Evolutionary conservation across 345 rosid genomes (phyloP).

Genomic region (Salix caprea): DNA sequence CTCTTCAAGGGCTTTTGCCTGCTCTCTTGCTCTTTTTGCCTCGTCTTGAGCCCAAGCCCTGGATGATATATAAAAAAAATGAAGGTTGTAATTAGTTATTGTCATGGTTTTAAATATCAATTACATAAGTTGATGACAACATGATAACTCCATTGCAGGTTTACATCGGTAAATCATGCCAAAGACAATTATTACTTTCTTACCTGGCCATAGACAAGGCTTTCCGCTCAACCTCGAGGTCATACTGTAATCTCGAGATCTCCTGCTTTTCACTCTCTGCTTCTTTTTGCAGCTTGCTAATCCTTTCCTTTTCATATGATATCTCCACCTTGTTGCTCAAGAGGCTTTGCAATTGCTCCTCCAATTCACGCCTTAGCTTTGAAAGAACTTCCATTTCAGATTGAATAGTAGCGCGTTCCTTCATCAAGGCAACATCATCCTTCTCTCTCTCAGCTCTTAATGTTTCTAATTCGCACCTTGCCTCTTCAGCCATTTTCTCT

Average conservation of each 20-base stretch:
- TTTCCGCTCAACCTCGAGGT: slow-evolving; percentile 77
- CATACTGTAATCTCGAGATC: slow-evolving; percentile 62
- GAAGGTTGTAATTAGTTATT: background rate
- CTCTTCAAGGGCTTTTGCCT: slow-evolving; percentile 73
- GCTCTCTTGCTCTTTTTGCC: slow-evolving; percentile 77
- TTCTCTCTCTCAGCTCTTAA: slow-evolving; percentile 67
- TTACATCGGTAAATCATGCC: background rate
- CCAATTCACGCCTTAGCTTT: slow-evolving; percentile 58
- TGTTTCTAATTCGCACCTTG: slow-evolving; percentile 56
- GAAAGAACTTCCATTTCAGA: slow-evolving; percentile 82
- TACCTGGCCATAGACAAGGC: slow-evolving; percentile 91
- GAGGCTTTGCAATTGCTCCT: slow-evolving; percentile 69
- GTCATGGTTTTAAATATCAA: background rate
- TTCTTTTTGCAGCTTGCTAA: slow-evolving; percentile 52
- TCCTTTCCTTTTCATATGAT: slow-evolving; percentile 74
- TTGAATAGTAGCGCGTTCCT: slow-evolving; percentile 61
- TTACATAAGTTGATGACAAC: background rate
- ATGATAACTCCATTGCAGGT: background rate
- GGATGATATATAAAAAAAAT: slow-evolving; percentile 1
- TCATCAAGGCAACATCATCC: slow-evolving; percentile 55
- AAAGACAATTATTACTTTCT: background rate
- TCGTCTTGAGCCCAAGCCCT: slow-evolving; percentile 98
- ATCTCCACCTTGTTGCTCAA: slow-evolving; percentile 64
- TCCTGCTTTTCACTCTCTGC: slow-evolving; percentile 71
- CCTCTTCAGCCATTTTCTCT: slow-evolving; percentile 83